A percentile compares a stretch with the other conserved stretches of the same genome.
Evolutionary conservation across 2,329 filamentous ascomycete genomes (phyloP).

Genomic region (Aspergillus aculeatinus): DNA sequence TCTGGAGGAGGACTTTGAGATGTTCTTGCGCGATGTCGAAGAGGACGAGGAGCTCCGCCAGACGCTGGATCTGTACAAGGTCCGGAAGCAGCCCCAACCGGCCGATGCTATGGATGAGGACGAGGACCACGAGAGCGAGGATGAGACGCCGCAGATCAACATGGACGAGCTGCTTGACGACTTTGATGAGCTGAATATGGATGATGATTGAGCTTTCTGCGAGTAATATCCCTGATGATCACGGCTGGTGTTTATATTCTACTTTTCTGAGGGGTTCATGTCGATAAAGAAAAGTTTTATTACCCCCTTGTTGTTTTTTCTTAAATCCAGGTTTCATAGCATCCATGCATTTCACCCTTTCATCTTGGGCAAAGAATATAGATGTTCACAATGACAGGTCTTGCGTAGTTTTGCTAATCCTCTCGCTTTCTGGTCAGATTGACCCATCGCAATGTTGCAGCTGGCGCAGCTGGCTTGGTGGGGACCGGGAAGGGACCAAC

Average conservation of each 20-base stretch:
- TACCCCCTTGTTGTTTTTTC: background rate
- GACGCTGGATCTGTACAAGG: constrained; percentile 83
- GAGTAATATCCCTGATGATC: constrained; percentile 28
- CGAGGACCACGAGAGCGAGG: constrained; percentile 56
- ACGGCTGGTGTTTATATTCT: constrained; percentile 28
- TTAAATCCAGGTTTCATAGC: background rate
- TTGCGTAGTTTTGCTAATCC: too few relatives aligned
- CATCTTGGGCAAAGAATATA: background rate
- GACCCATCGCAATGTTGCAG: too few relatives aligned
- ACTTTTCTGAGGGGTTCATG: constrained; percentile 4
- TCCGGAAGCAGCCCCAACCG: constrained; percentile 48
- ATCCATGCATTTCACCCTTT: background rate
- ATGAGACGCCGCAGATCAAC: constrained; percentile 67
- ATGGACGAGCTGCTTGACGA: constrained; percentile 87
- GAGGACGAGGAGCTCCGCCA: constrained; percentile 86
- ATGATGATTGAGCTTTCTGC: constrained; percentile 31
- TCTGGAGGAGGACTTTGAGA: constrained; percentile 91
- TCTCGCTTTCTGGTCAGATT: too few relatives aligned
- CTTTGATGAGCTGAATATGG: constrained; percentile 83
- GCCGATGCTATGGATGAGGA: constrained; percentile 53
- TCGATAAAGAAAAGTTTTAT: background rate
- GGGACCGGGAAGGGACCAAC: too few relatives aligned
- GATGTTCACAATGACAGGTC: background rate
- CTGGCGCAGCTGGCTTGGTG: too few relatives aligned
- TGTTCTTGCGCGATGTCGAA: constrained; percentile 95